Evolutionary conservation across 805 yeast genomes (phyloP), one percentile per base, ranked within the genome.

Genomic region (Starmerella gropengiesseri): DNA sequence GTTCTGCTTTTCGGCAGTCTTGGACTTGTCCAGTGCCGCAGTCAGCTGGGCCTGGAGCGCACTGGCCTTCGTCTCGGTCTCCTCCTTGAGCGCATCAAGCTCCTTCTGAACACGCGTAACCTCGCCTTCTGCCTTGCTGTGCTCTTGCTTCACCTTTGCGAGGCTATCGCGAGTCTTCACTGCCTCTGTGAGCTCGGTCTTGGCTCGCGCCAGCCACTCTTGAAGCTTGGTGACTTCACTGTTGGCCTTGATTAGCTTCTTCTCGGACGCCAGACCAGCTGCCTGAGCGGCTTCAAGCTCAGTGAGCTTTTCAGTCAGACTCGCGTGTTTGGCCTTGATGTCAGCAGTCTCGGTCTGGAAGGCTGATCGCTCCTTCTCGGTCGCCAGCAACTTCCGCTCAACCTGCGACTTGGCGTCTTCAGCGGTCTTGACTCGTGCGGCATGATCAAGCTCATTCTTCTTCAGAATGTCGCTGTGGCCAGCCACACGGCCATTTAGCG

Each of bases 161-260:
- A 39, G 36, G 4, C 30, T 32, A 13, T 21, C 20, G 2, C 37
- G 32, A 3, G 40, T 26, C n/a, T n/a, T 16, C 1, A 37, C 45
- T 4, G 45, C 44, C 12, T 31, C 27, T 13, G 40, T 41, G 21
- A 43, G 26, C 37, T 43, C 45, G 2, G 51, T 51, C 21, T 49
- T 46, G n/a, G 55, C 53, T 14, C 49, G 47, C 17, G 53, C 50
- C 7, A 53, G 48, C 44, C 47, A 32, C 14, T 48, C 34, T 20
- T 48, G 49, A 14, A 52, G 46, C 25, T 47, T 44, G 12, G 47
- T 14, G 12, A 51, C 38, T 38, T 57, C 51, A 19, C 36, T 37
- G 42, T 43, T 22, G 47, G 51, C 36, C 14, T 46, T 34, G 17
- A 20, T 38, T 5, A 44, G 37, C 22, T 30, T 18, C 14, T 19